Evolutionary conservation across 1,284 basidiomycete genomes (phyloP).

Genomic region (Apiotrichum porosum): DNA sequence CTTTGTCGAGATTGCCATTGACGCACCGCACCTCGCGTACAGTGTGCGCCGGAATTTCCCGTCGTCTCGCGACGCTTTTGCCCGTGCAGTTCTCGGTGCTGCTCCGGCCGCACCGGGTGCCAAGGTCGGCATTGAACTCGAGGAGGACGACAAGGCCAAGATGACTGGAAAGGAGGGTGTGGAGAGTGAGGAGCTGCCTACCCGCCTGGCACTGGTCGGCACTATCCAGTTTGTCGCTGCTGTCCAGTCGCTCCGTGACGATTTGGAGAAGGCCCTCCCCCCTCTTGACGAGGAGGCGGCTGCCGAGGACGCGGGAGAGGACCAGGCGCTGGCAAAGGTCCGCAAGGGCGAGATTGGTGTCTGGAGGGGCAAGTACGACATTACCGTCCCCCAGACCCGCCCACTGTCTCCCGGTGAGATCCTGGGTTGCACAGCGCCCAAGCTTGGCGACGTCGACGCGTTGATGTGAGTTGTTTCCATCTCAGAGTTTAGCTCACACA

Average conservation of each 20-base stretch:
- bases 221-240: slow-evolving; percentile 94
- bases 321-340: slow-evolving; percentile 30
- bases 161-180: neutral
- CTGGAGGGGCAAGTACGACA: slow-evolving; percentile 61
- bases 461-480: slow-evolving; percentile 61
- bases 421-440: slow-evolving; percentile 92
- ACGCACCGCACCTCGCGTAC: slow-evolving; percentile 63
- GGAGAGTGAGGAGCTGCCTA: slow-evolving; percentile 46
- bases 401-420: slow-evolving; percentile 96
- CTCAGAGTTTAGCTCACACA: neutral
- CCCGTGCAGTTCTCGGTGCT: slow-evolving; percentile 38
- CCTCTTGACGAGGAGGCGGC: slow-evolving; percentile 18
- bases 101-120: slow-evolving; percentile 30
- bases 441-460: slow-evolving; percentile 69
- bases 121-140: slow-evolving; percentile 39
- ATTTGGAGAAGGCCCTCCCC: slow-evolving; percentile 53
- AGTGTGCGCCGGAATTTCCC: slow-evolving; percentile 91
- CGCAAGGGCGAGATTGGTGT: slow-evolving; percentile 41
- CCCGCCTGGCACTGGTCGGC: slow-evolving; percentile 79
- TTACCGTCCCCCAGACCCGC: slow-evolving; percentile 80
- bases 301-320: slow-evolving; percentile 10
- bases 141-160: slow-evolving; percentile 13
- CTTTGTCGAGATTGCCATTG: slow-evolving; percentile 96
- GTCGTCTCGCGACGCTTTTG: slow-evolving; percentile 47
- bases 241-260: slow-evolving; percentile 76